Evolutionary conservation across 1,284 basidiomycete species (phyloP), one percentile per base, ranked within the genome.

Genomic region (Anthracocystis panici-leucophaei): DNA sequence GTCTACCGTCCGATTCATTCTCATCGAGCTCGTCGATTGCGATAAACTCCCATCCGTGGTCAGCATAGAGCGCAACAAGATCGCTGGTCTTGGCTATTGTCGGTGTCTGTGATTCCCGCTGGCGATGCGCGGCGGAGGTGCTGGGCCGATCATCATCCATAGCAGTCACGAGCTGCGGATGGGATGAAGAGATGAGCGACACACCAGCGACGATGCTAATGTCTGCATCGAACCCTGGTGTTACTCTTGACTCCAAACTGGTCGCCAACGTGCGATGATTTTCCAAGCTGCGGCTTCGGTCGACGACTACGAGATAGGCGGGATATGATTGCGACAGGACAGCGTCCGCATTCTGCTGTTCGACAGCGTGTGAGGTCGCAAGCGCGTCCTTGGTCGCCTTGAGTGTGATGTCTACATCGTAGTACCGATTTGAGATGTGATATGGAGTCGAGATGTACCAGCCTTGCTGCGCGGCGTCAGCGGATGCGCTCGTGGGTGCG

Each of bases 11-110:
- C 18, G 38, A 35, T 2, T 50, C 63, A 5, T 57, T 57, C 4
- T 11, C 67, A 16, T 65, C 59, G 3, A 63, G 42, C 18, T 75
- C 75, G n/a, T 68, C 78, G 20, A 73, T 62, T 14, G 66, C 70
- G 52, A 82, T 67, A 58, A 71, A 82, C 29, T 82, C 80, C 80
- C 80, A 82, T 5, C 80, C 80, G 18, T 60, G 50, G 25, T 77
- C 71, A 9, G 79, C 71, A 31, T 81, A 82, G 38, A 82, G 67
- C 9, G 71, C 69, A 5, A 62, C 58, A 1, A 82, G 67, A 21
- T 79, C 79, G 31, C 64, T 65, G 8, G 42, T 65, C 41, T 60
- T 63, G n/a, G 68, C 57, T 2, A 14, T 18, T 2, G 53, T 38
- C 2, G 27, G 6, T 0, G 33, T 27, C 10, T 41, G 41, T 14